Evolutionary conservation across 495 filamentous ascomycete genomes (phyloP).

Genomic region (Parathielavia hyrcaniae): DNA sequence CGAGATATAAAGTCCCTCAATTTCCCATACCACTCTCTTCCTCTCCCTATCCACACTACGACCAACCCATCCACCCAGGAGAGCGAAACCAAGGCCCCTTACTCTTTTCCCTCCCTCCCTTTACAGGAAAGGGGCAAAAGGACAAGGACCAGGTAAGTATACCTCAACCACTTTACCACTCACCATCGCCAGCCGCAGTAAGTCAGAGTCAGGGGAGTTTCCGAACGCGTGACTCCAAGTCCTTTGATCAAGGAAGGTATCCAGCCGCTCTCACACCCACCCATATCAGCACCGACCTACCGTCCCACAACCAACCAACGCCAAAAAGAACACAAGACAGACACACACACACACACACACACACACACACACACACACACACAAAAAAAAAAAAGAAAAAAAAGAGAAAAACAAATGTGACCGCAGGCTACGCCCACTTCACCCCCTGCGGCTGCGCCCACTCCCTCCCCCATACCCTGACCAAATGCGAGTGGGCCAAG

Average conservation of each 20-base stretch:
- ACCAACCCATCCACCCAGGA: not conserved
- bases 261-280: too few species aligned
- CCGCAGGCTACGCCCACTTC: constrained; percentile 6
- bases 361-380: too few species aligned
- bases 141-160: not conserved
- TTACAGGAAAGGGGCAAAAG: not conserved
- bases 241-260: too few species aligned
- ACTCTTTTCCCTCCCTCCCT: not conserved
- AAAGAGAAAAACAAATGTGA: constrained; percentile 8
- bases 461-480: not conserved
- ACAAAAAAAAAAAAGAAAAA: not conserved
- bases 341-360: too few species aligned
- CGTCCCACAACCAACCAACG: too few species aligned
- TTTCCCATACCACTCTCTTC: not conserved
- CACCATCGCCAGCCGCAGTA: too few species aligned
- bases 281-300: too few species aligned
- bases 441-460: constrained; percentile 13
- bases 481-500: constrained; percentile 10
- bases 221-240: too few species aligned
- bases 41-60: not conserved
- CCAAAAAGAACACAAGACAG: too few species aligned
- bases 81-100: not conserved
- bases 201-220: too few species aligned
- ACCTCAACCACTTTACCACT: not conserved
- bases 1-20: not conserved